Evolutionary conservation across 441 rosid species (phyloP).

Genomic region (Adansonia madagascariensis): DNA sequence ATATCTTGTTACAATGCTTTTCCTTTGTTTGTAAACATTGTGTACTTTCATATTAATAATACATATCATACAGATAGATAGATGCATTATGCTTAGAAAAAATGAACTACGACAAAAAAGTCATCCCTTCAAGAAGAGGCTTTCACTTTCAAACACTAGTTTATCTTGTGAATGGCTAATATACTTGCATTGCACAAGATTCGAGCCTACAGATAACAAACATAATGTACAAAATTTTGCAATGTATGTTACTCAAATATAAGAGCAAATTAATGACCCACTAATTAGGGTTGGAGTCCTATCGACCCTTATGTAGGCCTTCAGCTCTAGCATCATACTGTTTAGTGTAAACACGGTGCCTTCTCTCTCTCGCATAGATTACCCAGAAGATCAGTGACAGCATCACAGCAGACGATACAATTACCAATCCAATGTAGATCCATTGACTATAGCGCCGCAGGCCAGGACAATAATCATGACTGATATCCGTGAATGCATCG

Average conservation of each 20-base stretch:
- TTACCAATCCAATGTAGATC: slow-evolving; percentile 79
- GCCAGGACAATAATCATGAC: slow-evolving; percentile 61
- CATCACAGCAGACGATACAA: slow-evolving; percentile 87
- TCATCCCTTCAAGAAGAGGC: not conserved
- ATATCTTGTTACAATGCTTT: not conserved
- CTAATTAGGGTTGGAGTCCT: slow-evolving; percentile 9
- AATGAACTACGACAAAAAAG: not conserved
- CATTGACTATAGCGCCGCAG: slow-evolving; percentile 60
- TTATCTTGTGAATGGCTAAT: not conserved
- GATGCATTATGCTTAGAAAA: not conserved
- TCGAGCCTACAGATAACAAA: not conserved
- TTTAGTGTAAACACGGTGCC: slow-evolving; percentile 59
- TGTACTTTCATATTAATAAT: not conserved
- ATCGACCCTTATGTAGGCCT: slow-evolving; percentile 42
- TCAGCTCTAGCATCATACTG: slow-evolving; percentile 33
- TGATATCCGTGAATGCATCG: slow-evolving; percentile 64
- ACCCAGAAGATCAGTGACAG: slow-evolving; percentile 93
- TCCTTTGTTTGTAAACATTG: not conserved
- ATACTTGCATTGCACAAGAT: not conserved
- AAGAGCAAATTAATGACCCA: not conserved
- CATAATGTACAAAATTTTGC: slow-evolving; percentile 12
- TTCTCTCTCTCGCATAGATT: slow-evolving; percentile 78
- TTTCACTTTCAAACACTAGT: not conserved
- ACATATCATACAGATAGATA: not conserved
- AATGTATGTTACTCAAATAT: slow-evolving; percentile 5